phyloP scores from a whole-genome alignment of 2,329 filamentous ascomycete species.

The Fusarium euwallaceae region DNA sequence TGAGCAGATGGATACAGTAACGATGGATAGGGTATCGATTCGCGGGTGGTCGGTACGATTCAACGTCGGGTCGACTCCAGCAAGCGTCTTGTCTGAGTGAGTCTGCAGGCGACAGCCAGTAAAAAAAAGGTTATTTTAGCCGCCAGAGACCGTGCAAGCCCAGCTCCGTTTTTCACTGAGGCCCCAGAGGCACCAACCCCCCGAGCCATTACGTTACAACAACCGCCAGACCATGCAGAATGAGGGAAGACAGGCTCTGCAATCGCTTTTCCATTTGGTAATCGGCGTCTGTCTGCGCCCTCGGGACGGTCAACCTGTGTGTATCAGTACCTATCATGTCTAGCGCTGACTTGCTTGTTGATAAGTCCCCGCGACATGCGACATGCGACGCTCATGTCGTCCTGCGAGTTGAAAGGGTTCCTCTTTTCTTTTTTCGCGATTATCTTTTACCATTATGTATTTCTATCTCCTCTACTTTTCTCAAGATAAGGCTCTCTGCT shows the following conservation, averaged over 20 bases:
- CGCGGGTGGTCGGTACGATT: constrained; percentile 8
- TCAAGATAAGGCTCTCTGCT: constrained; percentile 50
- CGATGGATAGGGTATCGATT: not conserved
- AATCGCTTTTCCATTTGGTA: constrained; percentile 48
- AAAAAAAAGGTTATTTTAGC: constrained; percentile 43
- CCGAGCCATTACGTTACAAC: constrained; percentile 49
- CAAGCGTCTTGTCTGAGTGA: not conserved
- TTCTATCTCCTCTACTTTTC: constrained; percentile 51
- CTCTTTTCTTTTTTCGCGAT: constrained; percentile 40
- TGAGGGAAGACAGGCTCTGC: constrained; percentile 44
- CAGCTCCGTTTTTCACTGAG: constrained; percentile 27
- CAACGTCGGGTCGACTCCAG: not conserved
- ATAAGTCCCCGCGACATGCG: constrained; percentile 2
- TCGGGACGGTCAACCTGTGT: not conserved
- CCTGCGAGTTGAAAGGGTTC: constrained; percentile 22
- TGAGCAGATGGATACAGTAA: constrained; percentile 38
- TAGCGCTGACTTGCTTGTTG: not conserved
- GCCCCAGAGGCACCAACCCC: constrained; percentile 22
- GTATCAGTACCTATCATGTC: constrained; percentile 33
- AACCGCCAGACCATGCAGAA: constrained; percentile 50
- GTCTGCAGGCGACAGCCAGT: constrained; percentile 21
- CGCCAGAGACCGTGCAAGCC: constrained; percentile 14
- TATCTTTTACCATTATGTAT: constrained; percentile 57
- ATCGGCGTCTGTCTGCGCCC: constrained; percentile 47
- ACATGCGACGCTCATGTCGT: not conserved